Conservation (phyloP, 106 monocot genomes). For the Phalaenopsis aphrodite region DNA sequence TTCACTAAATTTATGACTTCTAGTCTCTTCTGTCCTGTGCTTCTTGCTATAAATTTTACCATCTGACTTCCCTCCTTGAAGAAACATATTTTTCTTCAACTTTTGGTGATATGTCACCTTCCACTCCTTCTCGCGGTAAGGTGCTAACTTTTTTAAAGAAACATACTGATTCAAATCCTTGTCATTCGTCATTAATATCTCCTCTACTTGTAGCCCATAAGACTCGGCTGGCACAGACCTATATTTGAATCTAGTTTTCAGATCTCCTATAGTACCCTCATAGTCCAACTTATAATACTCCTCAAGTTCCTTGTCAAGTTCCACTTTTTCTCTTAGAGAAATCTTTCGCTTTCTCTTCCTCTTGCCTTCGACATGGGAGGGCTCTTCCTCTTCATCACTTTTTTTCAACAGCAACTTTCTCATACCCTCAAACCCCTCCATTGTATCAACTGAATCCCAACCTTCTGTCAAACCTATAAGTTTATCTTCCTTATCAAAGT, state of each 20-base stretch:
- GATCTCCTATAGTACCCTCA: constrained; percentile 88
- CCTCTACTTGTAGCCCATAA: constrained; percentile 59
- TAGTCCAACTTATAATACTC: constrained; percentile 98
- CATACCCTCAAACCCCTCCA: constrained; percentile 35
- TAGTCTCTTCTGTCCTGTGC: background rate
- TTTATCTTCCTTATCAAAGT: constrained; percentile 93
- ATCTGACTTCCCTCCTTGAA: constrained; percentile 28
- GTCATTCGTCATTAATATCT: constrained; percentile 67
- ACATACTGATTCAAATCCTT: constrained; percentile 96
- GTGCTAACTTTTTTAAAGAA: constrained; percentile 79
- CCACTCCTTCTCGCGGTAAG: constrained; percentile 83
- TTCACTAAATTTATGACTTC: constrained; percentile 12
- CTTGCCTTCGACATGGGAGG: constrained; percentile 23
- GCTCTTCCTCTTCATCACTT: constrained; percentile 21
- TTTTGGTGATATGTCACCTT: constrained; percentile 76
- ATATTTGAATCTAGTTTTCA: constrained; percentile 92
- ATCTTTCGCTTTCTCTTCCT: constrained; percentile 33
- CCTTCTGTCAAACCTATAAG: constrained; percentile 72
- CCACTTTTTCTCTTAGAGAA: constrained; percentile 66
- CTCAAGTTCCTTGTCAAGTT: constrained; percentile 90
- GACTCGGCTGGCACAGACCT: constrained; percentile 50
- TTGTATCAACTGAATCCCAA: constrained; percentile 36
- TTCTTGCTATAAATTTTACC: constrained; percentile 24
- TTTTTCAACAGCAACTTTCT: constrained; percentile 31
- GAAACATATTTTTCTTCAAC: constrained; percentile 48